Base-by-base conservation (phyloP, 2,329 filamentous ascomycete species). In the Gnomoniopsis smithogilvyi region DNA sequence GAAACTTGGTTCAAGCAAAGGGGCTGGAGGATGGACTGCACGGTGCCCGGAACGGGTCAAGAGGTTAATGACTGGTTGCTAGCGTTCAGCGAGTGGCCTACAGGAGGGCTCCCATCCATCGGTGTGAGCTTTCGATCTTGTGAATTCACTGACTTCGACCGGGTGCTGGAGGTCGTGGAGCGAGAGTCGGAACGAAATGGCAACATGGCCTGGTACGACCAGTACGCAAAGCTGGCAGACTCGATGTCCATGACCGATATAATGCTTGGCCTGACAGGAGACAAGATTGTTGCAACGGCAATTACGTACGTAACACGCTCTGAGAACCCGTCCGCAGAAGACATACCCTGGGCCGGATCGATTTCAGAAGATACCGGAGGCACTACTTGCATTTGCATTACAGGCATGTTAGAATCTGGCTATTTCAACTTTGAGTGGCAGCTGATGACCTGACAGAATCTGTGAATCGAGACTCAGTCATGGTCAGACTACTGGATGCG, bases 311-410 rank as follows among this genome's bases (percentile, higher is more conserved):
- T 76, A 14, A 77, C 78, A 11, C 72, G 70, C 48, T 74, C 74
- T 34, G 78, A 75, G 3, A 81, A 77, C 51, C 75, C 75, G 1
- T 73, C 76, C 19, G 74, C 76, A 11, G 72, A 74, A 6, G 82
- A 86, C 63, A 69, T 86, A 11, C 83, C 83, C 1, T 87, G 83
- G 83, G 77, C 82, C 7, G 70, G 72, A 46, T 74, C 70, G 2
- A 77, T 85, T 58, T 80, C 77, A 12, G 67, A 70, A 47, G 75
- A 80, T 60, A 78, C 84, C 46, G 84, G 83, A 49, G 84, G 84
- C 26, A 78, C 84, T 38, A 79, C 82, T n/a, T 87, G 84, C 68
- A 80, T 86, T 54, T 86, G 80, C 69, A 79, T 86, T 62, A 72
- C 74, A 67, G 80, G 84, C 84, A 68, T 61, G 80, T 46, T 53